phyloP scores from a whole-genome alignment of 139 green algal species.

The Chlamydomonas incerta region DNA sequence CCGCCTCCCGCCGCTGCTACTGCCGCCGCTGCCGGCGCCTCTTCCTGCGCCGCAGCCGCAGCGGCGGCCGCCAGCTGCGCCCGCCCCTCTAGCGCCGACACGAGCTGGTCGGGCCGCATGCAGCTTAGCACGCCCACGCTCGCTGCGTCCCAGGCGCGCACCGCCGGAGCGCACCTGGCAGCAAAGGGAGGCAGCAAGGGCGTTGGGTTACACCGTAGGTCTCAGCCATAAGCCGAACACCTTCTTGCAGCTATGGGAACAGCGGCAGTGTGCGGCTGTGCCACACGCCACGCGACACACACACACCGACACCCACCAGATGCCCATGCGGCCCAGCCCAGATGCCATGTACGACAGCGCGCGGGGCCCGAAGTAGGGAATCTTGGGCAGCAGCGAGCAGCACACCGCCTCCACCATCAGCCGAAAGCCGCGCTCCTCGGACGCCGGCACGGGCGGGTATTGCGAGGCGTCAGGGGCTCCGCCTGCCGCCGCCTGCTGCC shows the following conservation, averaged over 20 bases:
- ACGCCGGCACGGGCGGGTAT: not conserved
- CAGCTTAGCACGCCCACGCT: not conserved
- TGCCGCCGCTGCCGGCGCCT: too few species aligned
- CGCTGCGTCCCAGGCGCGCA: not conserved
- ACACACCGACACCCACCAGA: not conserved
- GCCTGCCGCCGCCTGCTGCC: not conserved
- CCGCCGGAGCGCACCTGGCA: not conserved
- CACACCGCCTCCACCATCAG: constrained; percentile 17
- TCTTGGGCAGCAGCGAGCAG: not conserved
- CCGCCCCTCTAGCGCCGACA: not conserved
- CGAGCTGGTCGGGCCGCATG: constrained; percentile 33
- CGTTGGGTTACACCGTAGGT: not conserved
- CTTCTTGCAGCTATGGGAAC: not conserved
- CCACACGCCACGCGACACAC: too few species aligned
- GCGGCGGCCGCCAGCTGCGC: not conserved
- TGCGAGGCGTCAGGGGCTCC: not conserved
- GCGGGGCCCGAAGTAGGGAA: constrained; percentile 12
- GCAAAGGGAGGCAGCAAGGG: not conserved
- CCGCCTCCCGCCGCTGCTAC: too few species aligned
- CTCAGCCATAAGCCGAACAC: not conserved
- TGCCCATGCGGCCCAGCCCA: constrained; percentile 29
- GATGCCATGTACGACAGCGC: constrained; percentile 4
- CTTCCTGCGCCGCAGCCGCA: too few species aligned
- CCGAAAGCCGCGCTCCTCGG: not conserved
- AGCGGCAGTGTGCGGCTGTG: not conserved